phyloP scores from a whole-genome alignment of 345 rosid species.

The Lepidium aucheri region DNA sequence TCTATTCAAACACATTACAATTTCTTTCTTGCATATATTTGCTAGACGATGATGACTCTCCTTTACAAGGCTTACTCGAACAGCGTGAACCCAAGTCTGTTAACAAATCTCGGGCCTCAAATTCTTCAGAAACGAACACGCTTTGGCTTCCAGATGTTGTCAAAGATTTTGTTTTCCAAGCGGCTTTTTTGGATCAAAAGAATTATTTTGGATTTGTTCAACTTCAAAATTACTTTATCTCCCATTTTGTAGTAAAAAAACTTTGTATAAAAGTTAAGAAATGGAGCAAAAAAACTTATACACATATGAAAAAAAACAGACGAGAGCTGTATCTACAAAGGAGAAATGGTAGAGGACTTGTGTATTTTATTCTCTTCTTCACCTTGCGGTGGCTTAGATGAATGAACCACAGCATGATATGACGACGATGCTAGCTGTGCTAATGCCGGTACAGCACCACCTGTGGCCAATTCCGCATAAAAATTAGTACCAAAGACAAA shows the following conservation, averaged over 20 bases:
- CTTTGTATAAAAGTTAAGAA: neutral
- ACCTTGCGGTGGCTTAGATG: constrained; percentile 17
- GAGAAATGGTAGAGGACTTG: constrained; percentile 2
- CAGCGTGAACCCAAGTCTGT: constrained; percentile 24
- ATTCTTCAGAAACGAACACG: constrained; percentile 26
- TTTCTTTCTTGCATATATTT: constrained; percentile 38
- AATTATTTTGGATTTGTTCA: neutral
- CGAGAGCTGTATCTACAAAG: neutral
- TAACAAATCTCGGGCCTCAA: constrained; percentile 16
- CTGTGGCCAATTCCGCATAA: constrained; percentile 26
- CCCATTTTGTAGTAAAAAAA: neutral
- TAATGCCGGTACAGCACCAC: constrained; percentile 69
- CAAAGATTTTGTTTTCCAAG: constrained; percentile 73
- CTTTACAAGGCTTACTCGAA: constrained; percentile 36
- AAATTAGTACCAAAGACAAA: neutral
- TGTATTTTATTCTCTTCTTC: neutral
- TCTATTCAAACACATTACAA: neutral
- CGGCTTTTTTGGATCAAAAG: constrained; percentile 57
- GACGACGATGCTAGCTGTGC: constrained; percentile 73
- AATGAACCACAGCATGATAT: constrained; percentile 49
- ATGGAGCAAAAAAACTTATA: neutral
- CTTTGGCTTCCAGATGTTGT: constrained; percentile 58
- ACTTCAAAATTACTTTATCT: neutral
- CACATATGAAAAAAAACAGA: neutral
- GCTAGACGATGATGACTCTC: constrained; percentile 43